Evolutionary conservation across 768 basidiomycete species (phyloP).

Genomic region (Trametopsis cervina): DNA sequence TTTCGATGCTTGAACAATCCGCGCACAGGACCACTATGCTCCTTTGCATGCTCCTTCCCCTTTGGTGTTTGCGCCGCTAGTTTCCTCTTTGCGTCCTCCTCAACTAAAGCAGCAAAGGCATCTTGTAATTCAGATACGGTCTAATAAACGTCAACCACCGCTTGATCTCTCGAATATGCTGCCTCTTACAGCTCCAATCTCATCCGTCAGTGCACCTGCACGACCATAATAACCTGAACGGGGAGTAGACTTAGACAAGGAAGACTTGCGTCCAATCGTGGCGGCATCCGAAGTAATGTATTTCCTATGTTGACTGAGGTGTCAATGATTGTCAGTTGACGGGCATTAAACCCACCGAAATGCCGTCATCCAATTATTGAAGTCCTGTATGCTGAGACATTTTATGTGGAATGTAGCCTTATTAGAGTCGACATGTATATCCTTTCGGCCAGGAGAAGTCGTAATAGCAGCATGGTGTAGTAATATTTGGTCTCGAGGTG

Average conservation of each 20-base stretch:
- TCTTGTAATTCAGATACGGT: constrained; percentile 53
- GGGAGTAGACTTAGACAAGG: constrained; percentile 28
- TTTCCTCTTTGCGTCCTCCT: constrained; percentile 34
- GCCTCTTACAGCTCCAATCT: constrained; percentile 54
- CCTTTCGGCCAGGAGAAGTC: constrained; percentile 62
- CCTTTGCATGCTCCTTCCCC: constrained; percentile 19
- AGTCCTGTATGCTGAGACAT: constrained; percentile 66
- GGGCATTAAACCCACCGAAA: constrained; percentile 45
- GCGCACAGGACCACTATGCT: constrained; percentile 36
- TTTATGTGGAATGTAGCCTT: constrained; percentile 79
- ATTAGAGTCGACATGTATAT: constrained; percentile 75
- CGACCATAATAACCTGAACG: constrained; percentile 43
- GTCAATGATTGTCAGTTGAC: constrained; percentile 1
- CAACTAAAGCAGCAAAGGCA: constrained; percentile 37
- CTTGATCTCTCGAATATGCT: no score
- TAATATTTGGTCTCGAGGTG: constrained; percentile 62
- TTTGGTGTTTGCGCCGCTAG: constrained; percentile 27
- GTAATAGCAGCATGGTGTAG: constrained; percentile 68
- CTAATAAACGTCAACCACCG: constrained; percentile 37
- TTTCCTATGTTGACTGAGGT: constrained; percentile 48
- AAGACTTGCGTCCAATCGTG: constrained; percentile 29
- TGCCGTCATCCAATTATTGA: constrained; percentile 65
- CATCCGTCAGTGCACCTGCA: constrained; percentile 49
- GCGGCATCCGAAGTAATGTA: constrained; percentile 48
- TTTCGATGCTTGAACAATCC: constrained; percentile 55